phyloP scores from a whole-genome alignment of 805 yeast species.

The Candida boidinii region DNA sequence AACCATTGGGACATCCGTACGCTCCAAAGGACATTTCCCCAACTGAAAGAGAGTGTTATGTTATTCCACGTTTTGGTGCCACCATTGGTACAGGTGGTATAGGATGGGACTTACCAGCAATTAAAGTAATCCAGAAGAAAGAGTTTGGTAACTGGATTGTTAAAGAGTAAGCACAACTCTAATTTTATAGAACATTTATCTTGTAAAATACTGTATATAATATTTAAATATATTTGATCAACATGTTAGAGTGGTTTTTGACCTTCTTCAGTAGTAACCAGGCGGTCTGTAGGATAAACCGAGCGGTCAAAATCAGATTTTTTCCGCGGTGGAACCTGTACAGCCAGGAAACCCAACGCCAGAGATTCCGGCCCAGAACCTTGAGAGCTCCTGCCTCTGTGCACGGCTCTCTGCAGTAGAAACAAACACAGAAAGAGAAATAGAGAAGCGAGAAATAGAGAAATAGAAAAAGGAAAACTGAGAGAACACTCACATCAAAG shows the following conservation, averaged over 20 bases:
- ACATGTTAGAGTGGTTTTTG: constrained; percentile 4
- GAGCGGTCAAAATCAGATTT: constrained; percentile 4
- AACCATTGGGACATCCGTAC: constrained; percentile 86
- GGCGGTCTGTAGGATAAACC: neutral
- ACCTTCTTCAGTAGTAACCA: neutral
- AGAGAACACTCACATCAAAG: too few species aligned
- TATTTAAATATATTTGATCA: neutral
- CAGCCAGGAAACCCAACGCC: too few species aligned
- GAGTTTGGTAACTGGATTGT: constrained; percentile 58
- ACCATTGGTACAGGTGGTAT: constrained; percentile 72
- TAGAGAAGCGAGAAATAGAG: too few species aligned
- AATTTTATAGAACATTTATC: constrained; percentile 3
- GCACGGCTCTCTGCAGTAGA: constrained; percentile 15
- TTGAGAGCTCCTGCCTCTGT: constrained; percentile 10
- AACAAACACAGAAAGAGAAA: constrained; percentile 12
- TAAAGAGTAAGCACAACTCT: constrained; percentile 4
- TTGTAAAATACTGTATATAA: constrained; percentile 1
- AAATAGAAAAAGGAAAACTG: too few species aligned
- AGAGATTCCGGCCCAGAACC: too few species aligned
- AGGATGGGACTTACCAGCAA: constrained; percentile 87
- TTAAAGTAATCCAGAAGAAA: constrained; percentile 67
- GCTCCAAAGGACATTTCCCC: constrained; percentile 65
- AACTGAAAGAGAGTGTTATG: constrained; percentile 77
- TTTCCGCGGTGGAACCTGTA: too few species aligned
- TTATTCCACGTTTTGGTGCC: constrained; percentile 85